These are phyloP conservation scores for Termitomyces sp. DNA, from an alignment of 768 basidiomycete species.

Conservation along the genomic window DNA sequence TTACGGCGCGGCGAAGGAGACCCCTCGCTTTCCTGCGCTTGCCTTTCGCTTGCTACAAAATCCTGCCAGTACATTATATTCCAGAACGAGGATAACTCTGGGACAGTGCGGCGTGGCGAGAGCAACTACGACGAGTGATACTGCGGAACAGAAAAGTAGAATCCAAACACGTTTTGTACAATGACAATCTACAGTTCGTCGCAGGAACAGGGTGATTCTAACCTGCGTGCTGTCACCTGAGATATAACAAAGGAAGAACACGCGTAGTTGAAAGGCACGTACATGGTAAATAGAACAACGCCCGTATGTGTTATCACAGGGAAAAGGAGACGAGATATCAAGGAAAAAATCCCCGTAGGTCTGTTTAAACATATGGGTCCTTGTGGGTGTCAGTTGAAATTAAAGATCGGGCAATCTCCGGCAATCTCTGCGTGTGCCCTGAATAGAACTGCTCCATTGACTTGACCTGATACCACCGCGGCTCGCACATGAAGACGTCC, in stretches of 20 bases:
- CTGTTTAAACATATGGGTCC: constrained; percentile 6
- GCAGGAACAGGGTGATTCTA: neutral
- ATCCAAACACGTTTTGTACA: neutral
- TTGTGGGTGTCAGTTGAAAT: constrained; percentile 6
- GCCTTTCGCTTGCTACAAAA: neutral
- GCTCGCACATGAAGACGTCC: neutral
- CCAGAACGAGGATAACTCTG: neutral
- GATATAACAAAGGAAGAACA: neutral
- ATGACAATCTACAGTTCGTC: neutral
- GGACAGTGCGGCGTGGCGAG: constrained; percentile 5
- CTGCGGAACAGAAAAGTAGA: neutral
- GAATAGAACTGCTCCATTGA: neutral
- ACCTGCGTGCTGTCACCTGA: neutral
- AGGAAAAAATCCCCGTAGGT: neutral
- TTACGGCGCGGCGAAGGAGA: neutral
- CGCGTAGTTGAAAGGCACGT: neutral
- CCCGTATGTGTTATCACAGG: neutral
- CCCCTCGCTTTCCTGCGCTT: neutral
- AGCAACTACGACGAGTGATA: neutral
- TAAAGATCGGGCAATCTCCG: constrained; percentile 7
- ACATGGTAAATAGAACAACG: neutral
- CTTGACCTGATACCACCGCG: neutral
- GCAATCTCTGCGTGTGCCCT: neutral
- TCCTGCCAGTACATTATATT: neutral
- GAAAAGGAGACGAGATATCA: neutral